phyloP scores from a whole-genome alignment of 2,329 filamentous ascomycete genomes.

The Rosellinia necatrix region DNA sequence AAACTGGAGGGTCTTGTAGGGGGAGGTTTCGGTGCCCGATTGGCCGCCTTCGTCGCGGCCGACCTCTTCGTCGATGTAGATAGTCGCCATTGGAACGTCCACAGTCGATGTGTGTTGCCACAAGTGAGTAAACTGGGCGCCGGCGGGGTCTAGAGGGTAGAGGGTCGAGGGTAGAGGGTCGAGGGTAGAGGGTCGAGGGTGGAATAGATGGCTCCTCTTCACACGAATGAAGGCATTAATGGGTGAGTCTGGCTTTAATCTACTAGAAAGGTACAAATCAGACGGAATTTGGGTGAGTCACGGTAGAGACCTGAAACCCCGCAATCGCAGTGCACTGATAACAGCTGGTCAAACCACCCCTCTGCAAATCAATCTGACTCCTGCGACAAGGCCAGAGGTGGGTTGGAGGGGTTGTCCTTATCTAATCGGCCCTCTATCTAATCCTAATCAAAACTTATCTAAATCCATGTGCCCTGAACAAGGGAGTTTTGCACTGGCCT shows the following conservation, averaged over 20 bases:
- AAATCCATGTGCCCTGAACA: too few relatives aligned
- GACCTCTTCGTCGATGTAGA: constrained; percentile 26
- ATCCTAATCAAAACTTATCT: too few relatives aligned
- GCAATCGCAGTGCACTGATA: constrained; percentile 20
- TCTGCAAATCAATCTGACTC: neutral
- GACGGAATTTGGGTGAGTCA: constrained; percentile 15
- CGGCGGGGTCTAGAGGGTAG: neutral
- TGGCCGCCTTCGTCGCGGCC: constrained; percentile 23
- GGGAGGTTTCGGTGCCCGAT: constrained; percentile 17
- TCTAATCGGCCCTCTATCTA: constrained; percentile 3
- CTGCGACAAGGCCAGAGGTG: constrained; percentile 4
- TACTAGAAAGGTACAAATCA: too few relatives aligned
- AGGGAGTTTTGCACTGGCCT: too few relatives aligned
- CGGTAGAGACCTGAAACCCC: constrained; percentile 16
- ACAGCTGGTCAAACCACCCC: constrained; percentile 7
- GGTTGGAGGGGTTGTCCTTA: constrained; percentile 3
- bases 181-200: too few relatives aligned
- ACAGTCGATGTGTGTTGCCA: neutral
- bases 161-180: neutral
- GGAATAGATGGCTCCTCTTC: too few relatives aligned
- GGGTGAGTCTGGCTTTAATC: too few relatives aligned
- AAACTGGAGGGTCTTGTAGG: constrained; percentile 28
- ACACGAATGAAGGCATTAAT: too few relatives aligned
- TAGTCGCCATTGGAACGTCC: constrained; percentile 24
- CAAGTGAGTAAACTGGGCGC: neutral